Evolutionary conservation across 495 filamentous ascomycete genomes (phyloP), one percentile per base, ranked within the genome.

Genomic region (Mytilinidion resinicola): DNA sequence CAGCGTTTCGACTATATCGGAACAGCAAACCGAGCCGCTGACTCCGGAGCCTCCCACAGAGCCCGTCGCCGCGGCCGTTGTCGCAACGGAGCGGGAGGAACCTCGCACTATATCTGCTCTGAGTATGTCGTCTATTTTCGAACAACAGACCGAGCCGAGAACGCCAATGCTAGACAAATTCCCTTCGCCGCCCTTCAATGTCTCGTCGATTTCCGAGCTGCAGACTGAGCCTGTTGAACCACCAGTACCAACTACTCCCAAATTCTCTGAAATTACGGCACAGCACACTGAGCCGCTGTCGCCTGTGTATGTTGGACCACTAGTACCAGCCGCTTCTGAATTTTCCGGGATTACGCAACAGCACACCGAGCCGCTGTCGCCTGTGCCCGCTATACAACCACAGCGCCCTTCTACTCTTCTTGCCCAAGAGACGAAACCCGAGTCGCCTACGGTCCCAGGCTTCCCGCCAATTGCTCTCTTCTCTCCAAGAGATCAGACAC

Each of bases 151-250:
- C 12, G 49, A 62, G 21, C 77, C 77, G 67, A 25, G 59, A 51
- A 17, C 54, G 33, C 37, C 64, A 68, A 35, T 63, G 51, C 37
- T 60, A 8, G 59, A 61, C 63, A 36, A 60, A 59, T 25, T 49
- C 33, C 33, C 37, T 15, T 35, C 17, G 38, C 37, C 53, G 1
- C 58, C 67, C 37, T 57, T 82, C 21, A 73, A 69, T 34, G 66
- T 85, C 37, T 82, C 83, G 17, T 59, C 73, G 7, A 70, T 85
- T 42, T 73, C 68, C 33, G 72, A 76, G 7, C 69, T 78, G 43
- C 67, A 77, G 9, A 83, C 77, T 10, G 74, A 77, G 57, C 83
- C 82, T 9, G 64, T 79, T 14, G 74, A 72, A 47, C 41, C 49
- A 49, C 33, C 52, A 7, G 56, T 46, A 57, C 48, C 51, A 25